phyloP scores from a whole-genome alignment of 2,329 filamentous ascomycete species.

The Hymenoscyphus linearis region DNA sequence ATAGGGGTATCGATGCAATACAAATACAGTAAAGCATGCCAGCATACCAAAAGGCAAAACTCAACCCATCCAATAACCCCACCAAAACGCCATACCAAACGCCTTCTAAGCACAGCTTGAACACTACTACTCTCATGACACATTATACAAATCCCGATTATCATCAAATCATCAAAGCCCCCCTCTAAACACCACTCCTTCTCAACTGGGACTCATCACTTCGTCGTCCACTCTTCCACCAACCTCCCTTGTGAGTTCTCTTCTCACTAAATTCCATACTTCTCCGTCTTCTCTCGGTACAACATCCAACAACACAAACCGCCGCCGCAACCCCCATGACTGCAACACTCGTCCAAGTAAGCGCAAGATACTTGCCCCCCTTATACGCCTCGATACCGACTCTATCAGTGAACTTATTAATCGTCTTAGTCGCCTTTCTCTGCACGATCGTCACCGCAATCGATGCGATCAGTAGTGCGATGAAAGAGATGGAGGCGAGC shows the following conservation, averaged over 20 bases:
- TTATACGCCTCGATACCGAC: constrained; percentile 34
- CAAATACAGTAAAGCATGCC: not conserved
- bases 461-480: constrained; percentile 63
- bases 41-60: not conserved
- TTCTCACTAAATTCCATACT: constrained; percentile 27
- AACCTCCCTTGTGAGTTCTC: not conserved
- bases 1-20: not conserved
- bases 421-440: constrained; percentile 45
- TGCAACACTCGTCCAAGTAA: constrained; percentile 54
- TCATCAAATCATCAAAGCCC: not conserved
- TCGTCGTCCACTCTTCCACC: constrained; percentile 9
- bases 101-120: not conserved
- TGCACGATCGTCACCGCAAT: constrained; percentile 65
- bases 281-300: constrained; percentile 21
- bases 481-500: constrained; percentile 41
- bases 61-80: not conserved
- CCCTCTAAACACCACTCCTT: constrained; percentile 17
- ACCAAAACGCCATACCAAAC: not conserved
- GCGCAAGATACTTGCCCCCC: constrained; percentile 49
- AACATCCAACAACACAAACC: constrained; percentile 29
- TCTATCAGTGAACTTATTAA: constrained; percentile 36
- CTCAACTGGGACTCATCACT: constrained; percentile 24
- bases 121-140: not conserved
- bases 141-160: not conserved
- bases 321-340: constrained; percentile 35